Evolutionary conservation across 345 rosid species (phyloP).

Genomic region (Rhodomyrtus tomentosa): DNA sequence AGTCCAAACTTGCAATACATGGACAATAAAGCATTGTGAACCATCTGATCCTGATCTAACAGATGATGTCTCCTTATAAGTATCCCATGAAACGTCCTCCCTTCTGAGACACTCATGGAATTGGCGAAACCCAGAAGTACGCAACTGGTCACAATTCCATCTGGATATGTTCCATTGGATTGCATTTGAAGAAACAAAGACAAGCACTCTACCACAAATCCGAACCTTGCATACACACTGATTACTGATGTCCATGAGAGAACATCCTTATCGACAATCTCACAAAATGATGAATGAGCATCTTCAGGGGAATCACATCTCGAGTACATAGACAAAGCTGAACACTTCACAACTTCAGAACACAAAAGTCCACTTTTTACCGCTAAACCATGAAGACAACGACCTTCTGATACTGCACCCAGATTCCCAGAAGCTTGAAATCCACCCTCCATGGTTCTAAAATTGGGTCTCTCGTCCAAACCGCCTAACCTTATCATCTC

Average conservation of each 20-base stretch:
- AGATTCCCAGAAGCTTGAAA: constrained; percentile 54
- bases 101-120: constrained; percentile 18
- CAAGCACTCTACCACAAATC: constrained; percentile 29
- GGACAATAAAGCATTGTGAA: constrained; percentile 35
- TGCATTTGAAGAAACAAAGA: constrained; percentile 51
- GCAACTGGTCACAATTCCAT: constrained; percentile 51
- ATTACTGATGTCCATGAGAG: constrained; percentile 65
- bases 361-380: constrained; percentile 40
- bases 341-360: constrained; percentile 26
- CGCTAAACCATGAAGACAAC: constrained; percentile 44
- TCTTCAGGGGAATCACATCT: constrained; percentile 35
- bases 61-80: constrained; percentile 27
- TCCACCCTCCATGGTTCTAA: constrained; percentile 50
- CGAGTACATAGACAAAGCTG: constrained; percentile 39
- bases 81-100: constrained; percentile 53
- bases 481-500: constrained; percentile 32
- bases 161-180: constrained; percentile 22
- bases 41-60: constrained; percentile 21
- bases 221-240: constrained; percentile 33
- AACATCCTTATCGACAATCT: constrained; percentile 39
- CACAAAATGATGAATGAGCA: constrained; percentile 33
- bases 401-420: constrained; percentile 30
- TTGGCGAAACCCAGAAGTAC: constrained; percentile 42
- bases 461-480: constrained; percentile 34
- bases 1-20: constrained; percentile 54